Base-by-base conservation (phyloP, 768 basidiomycete species). In the Baorangia bicolor region DNA sequence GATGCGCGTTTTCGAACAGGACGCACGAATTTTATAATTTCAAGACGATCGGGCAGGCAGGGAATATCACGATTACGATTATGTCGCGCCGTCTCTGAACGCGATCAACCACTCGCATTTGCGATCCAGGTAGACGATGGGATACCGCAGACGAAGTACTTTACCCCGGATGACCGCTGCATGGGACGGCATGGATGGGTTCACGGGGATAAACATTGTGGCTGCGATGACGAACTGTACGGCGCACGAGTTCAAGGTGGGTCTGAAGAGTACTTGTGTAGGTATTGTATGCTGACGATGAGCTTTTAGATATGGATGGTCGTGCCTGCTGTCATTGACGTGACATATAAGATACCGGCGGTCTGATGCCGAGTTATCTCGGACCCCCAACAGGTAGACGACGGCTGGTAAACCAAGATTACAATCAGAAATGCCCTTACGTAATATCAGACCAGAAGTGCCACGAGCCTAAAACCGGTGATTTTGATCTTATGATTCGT, bases 11-110 rank as follows among this genome's bases (percentile, higher is more conserved):
- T 20, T 44, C 11, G 21, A 16, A 18, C 28, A 53, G 52, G 44
- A 86, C 88, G 13, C 76, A 77, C 18, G 47, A 33, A 0, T 51
- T 55, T 49, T 51, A 38, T 9, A 39, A 51, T 37, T 56, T 56
- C 43, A 56, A 55, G 23, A 43, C n/a, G 41, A 37, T 53, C 16
- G 21, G 34, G 5, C 49, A 55, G 16, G 30, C 20, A 18, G 30
- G 38, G 12, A 39, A 50, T 31, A 14, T 54, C n/a, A 30, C 31
- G 52, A 31, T 47, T 9, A 33, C 44, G 44, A 39, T 3, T 31
- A 28, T 42, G 30, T 37, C 25, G 34, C 34, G 13, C 43, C 35
- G 2, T 39, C 53, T 40, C 33, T 54, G 28, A 48, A 34, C 21
- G 38, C 30, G 33, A 42, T 37, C 39, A 33, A 21, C 46, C 46